These are phyloP conservation scores for Tulasnella sp. DNA, from an alignment of 768 basidiomycete species.

Conservation along the genomic window DNA sequence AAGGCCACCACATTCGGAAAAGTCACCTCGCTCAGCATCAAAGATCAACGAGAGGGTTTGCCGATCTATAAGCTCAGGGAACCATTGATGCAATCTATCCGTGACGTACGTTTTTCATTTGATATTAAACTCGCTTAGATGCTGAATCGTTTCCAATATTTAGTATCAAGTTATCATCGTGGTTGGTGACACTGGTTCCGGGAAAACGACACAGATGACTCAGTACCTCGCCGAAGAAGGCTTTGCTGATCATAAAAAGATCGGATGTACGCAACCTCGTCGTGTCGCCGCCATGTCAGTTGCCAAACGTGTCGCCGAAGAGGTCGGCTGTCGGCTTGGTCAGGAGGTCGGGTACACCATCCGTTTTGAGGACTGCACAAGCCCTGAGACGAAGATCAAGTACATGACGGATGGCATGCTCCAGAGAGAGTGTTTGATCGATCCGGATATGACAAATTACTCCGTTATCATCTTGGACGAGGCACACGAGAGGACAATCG, in stretches of 20 bases:
- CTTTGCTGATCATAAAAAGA: constrained; percentile 77
- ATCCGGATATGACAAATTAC: constrained; percentile 86
- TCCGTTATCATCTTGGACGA: constrained; percentile 98
- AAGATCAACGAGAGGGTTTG: constrained; percentile 82
- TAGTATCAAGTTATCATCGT: constrained; percentile 97
- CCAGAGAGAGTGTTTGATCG: constrained; percentile 91
- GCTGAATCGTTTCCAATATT: background rate
- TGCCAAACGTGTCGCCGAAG: constrained; percentile 95
- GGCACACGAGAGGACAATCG: constrained; percentile 95
- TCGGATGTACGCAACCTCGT: constrained; percentile 97
- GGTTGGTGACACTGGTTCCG: constrained; percentile 96
- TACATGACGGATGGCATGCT: constrained; percentile 99
- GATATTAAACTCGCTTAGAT: no score
- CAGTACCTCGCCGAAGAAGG: constrained; percentile 96
- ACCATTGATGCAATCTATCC: constrained; percentile 78
- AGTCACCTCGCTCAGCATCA: constrained; percentile 79
- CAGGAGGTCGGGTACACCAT: constrained; percentile 98
- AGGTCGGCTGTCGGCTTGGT: constrained; percentile 93
- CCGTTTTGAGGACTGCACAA: constrained; percentile 98
- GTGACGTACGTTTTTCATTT: constrained; percentile 56
- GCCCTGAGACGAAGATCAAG: constrained; percentile 97
- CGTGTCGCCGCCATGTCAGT: constrained; percentile 99
- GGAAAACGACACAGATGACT: constrained; percentile 98
- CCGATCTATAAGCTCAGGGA: constrained; percentile 95
- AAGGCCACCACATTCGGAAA: constrained; percentile 94